Base-by-base conservation (phyloP, 495 filamentous ascomycete genomes). In the Echria macrotheca region DNA sequence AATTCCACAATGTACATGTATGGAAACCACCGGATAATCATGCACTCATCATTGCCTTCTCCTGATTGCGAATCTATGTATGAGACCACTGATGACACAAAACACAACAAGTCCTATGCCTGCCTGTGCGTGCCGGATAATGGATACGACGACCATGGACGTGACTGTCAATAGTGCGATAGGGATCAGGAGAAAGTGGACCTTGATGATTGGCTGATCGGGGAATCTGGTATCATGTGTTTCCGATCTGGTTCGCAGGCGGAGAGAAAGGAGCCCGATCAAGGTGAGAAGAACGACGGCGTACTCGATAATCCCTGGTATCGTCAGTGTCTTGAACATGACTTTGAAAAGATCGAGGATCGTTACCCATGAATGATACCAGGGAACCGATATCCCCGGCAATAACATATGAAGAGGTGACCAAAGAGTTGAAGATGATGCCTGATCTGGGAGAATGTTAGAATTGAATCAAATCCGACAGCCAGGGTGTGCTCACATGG, bases 241-340 rank as follows among this genome's bases (percentile, higher is more conserved):
- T 7, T 7, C 38, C n/a, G 38, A 9, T 11, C n/a, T 12, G 11
- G 38, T 24, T 24, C 21, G 9, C 15, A 41, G 38, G 9, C 46
- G 46, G 15, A 48, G 46, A 5, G 17, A 48, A 14, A 48, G 15
- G 14, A 48, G 35, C 3, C 46, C 46, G 8, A 48, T 14, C 22
- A 48, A 35, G 9, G 33, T 48, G 7, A 48, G 23, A 9, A 48
- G 40, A 12, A 48, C 46, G 10, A 48, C 46, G 12, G 46, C 14
- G 24, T 48, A 48, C 24, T 48, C 46, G 46, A 48, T 29, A 24
- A 48, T 48, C 2, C 46, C 46, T 48, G 22, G 11, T n/a, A 12
- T 25, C n/a, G 10, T 17, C 4, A 3, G 44, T 47, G 9, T 23
- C 19, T 47, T 36, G n/a, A 17, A 18, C 41, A 4, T 29, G 41